These are phyloP conservation scores for Sarocladium strictum DNA, from an alignment of 2,329 filamentous ascomycete genomes.

Conservation along the genomic window DNA sequence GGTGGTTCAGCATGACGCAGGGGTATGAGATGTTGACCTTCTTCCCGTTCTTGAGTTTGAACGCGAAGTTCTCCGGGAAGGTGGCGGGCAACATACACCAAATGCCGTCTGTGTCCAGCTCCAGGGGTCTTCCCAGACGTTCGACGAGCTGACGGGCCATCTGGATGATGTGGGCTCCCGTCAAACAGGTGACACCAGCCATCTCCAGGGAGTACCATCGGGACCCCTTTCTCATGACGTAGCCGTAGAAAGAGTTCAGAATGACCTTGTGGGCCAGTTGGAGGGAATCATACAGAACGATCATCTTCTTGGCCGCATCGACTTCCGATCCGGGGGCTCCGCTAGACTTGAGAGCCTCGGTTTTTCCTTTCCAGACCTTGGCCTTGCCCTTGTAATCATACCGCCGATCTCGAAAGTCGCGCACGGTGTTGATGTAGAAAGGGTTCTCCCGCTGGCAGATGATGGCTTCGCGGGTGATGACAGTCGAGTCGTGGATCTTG, in stretches of 20 bases:
- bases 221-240: slow-evolving; percentile 98
- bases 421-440: slow-evolving; percentile 95
- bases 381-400: slow-evolving; percentile 99
- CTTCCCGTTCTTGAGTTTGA: slow-evolving; percentile 93
- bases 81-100: slow-evolving; percentile 98
- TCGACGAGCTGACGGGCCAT: slow-evolving; percentile 92
- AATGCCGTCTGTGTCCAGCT: slow-evolving; percentile 97
- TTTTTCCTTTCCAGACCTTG: slow-evolving; percentile 98
- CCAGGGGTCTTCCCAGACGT: slow-evolving; percentile 82
- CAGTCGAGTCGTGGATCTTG: slow-evolving; percentile 94
- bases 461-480: slow-evolving; percentile 89
- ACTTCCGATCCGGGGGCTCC: slow-evolving; percentile 72
- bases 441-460: slow-evolving; percentile 98
- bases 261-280: slow-evolving; percentile 99
- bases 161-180: slow-evolving; percentile 93
- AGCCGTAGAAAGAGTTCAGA: slow-evolving; percentile 97
- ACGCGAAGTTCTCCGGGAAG: slow-evolving; percentile 93
- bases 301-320: slow-evolving; percentile 98
- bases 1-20: slow-evolving; percentile 97
- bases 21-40: slow-evolving; percentile 96
- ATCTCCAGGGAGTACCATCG: slow-evolving; percentile 99
- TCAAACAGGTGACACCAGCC: slow-evolving; percentile 96
- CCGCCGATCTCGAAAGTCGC: slow-evolving; percentile 90
- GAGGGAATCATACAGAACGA: slow-evolving; percentile 88
- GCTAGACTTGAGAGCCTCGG: slow-evolving; percentile 74